Evolutionary conservation across 1,284 basidiomycete species (phyloP).

Genomic region (Cutaneotrichosporon daszewskae): DNA sequence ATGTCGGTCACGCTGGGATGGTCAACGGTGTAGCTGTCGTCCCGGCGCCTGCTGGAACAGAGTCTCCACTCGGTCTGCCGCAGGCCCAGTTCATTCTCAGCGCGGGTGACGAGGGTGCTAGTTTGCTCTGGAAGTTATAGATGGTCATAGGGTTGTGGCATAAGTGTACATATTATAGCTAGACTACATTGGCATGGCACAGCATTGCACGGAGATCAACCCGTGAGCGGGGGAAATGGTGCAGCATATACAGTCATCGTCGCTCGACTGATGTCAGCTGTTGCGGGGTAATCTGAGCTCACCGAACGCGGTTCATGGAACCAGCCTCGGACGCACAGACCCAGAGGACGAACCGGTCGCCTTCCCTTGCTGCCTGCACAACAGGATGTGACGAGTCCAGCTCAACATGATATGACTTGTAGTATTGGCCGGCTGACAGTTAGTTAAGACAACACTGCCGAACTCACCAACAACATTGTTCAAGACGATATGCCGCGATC

Average conservation of each 20-base stretch:
- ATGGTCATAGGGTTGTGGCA: too few relatives aligned
- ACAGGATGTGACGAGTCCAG: constrained; percentile 23
- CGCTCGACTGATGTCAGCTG: constrained; percentile 18
- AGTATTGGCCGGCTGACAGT: constrained; percentile 35
- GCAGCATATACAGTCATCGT: constrained; percentile 24
- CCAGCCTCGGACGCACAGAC: constrained; percentile 37
- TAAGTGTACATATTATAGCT: too few relatives aligned
- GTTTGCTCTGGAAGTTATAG: constrained; percentile 57
- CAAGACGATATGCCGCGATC: constrained; percentile 25
- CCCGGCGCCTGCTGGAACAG: constrained; percentile 25
- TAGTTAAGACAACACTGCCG: background rate
- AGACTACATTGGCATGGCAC: too few relatives aligned
- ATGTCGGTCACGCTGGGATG: constrained; percentile 76
- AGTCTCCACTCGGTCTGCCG: constrained; percentile 36
- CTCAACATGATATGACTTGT: constrained; percentile 27
- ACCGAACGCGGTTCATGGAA: constrained; percentile 33
- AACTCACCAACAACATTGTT: constrained; percentile 38
- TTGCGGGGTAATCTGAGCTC: constrained; percentile 1
- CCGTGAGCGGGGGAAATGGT: constrained; percentile 7
- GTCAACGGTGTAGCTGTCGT: constrained; percentile 71
- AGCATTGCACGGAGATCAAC: too few relatives aligned
- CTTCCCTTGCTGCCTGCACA: constrained; percentile 21
- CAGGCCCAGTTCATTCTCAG: constrained; percentile 59
- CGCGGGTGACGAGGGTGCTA: constrained; percentile 78
- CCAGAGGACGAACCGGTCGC: constrained; percentile 40